Evolutionary conservation across 2,329 filamentous ascomycete species (phyloP).

Genomic region (Apiospora kogelbergensis): DNA sequence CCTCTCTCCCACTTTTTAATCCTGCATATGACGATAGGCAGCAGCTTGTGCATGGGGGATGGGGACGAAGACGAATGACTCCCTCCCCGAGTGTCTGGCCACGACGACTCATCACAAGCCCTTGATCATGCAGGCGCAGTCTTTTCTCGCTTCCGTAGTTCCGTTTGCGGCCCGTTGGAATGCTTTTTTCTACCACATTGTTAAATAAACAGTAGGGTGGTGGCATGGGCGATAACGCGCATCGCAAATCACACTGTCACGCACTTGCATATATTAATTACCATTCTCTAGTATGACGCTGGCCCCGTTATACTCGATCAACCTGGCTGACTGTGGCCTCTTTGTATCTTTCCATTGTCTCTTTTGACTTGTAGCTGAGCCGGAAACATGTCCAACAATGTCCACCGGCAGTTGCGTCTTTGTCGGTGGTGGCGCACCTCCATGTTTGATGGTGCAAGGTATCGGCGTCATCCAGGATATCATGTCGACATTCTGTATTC

Average conservation of each 20-base stretch:
- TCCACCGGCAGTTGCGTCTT: not conserved
- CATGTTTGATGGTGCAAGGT: not conserved
- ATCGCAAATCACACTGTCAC: too few species aligned
- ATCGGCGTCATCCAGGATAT: not conserved
- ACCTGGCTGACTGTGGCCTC: not conserved
- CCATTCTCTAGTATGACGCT: not conserved
- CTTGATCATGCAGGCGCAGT: not conserved
- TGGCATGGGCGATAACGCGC: too few species aligned
- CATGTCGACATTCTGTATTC: not conserved
- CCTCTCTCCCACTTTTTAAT: not conserved
- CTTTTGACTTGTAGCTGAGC: not conserved
- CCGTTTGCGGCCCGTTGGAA: not conserved
- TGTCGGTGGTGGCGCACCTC: not conserved
- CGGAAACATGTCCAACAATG: not conserved
- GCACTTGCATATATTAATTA: not conserved
- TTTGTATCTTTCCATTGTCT: not conserved
- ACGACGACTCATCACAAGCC: not conserved
- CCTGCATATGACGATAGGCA: not conserved
- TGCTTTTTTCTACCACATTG: not conserved
- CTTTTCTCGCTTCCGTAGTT: too few species aligned
- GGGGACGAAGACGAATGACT: not conserved
- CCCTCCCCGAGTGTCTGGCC: not conserved
- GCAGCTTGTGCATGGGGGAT: too few species aligned
- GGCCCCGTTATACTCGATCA: not conserved
- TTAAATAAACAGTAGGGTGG: too few species aligned